These are phyloP conservation scores for Centaurea solstitialis DNA, from an alignment of 129 eudicot species.

Conservation along the genomic window DNA sequence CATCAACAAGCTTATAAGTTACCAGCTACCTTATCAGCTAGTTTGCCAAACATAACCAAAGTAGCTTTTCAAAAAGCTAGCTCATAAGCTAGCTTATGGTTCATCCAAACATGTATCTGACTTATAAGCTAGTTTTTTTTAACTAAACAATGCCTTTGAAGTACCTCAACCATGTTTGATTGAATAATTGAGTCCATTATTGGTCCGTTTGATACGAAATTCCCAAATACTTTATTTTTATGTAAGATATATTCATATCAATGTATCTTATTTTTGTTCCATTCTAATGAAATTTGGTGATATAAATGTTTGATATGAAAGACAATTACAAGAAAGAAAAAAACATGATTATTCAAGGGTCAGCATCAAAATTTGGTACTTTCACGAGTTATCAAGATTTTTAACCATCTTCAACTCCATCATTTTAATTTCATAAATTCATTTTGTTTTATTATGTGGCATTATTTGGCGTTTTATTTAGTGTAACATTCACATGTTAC, in stretches of 20 bases:
- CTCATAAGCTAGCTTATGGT: too few species aligned
- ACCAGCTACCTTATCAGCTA: too few species aligned
- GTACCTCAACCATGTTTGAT: neutral
- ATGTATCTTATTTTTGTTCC: neutral
- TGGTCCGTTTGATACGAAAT: neutral
- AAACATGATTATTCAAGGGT: constrained; percentile 4
- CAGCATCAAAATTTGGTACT: constrained; percentile 24
- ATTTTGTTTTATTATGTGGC: neutral
- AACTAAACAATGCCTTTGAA: too few species aligned
- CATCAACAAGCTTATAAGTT: too few species aligned
- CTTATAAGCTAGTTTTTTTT: too few species aligned
- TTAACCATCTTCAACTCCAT: neutral
- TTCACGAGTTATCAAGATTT: constrained; percentile 31
- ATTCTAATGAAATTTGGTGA: neutral
- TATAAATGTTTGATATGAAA: too few species aligned
- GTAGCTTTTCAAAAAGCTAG: too few species aligned
- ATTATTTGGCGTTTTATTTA: neutral
- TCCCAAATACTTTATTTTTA: neutral
- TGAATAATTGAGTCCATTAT: neutral
- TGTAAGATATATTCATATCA: neutral
- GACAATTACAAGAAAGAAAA: neutral
- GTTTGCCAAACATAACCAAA: too few species aligned
- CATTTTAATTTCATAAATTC: neutral
- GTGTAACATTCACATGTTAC: neutral
- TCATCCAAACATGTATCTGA: too few species aligned